Percentiles rank a stretch among this genome's conserved stretches.
These are phyloP conservation scores for Paraphoma sp. DNA, from an alignment of 2,329 filamentous ascomycete species.

Conservation along the genomic window DNA sequence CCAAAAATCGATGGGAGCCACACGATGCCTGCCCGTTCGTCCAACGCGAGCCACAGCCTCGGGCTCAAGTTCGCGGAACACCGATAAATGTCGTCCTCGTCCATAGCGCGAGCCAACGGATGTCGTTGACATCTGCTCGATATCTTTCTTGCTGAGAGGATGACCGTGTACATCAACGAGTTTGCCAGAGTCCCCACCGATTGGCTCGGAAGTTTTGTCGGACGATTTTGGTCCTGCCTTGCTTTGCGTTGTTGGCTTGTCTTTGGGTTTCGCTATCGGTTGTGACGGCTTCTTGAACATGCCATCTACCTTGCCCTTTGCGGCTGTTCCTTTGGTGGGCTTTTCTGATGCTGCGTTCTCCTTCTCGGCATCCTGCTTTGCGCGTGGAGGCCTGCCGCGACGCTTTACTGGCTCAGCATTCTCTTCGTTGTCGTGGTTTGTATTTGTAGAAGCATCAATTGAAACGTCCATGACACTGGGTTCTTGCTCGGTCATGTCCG, in stretches of 20 bases:
- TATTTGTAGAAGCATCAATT: constrained; percentile 16
- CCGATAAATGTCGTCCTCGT: constrained; percentile 43
- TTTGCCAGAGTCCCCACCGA: constrained; percentile 29
- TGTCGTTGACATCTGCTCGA: constrained; percentile 42
- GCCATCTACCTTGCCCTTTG: constrained; percentile 13
- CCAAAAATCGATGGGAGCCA: constrained; percentile 84
- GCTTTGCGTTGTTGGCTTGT: constrained; percentile 15
- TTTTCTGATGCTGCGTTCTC: constrained; percentile 14
- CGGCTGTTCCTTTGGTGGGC: constrained; percentile 10
- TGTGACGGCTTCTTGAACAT: constrained; percentile 9
- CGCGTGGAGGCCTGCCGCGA: constrained; percentile 34
- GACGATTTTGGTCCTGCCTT: constrained; percentile 11
- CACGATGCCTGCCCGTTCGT: constrained; percentile 79
- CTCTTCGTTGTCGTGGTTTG: constrained; percentile 33
- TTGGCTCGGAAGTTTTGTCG: constrained; percentile 6
- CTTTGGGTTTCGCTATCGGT: constrained; percentile 17
- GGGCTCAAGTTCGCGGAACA: constrained; percentile 43
- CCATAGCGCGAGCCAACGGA: constrained; percentile 40
- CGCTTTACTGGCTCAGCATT: constrained; percentile 26
- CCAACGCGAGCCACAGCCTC: constrained; percentile 33
- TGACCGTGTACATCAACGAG: constrained; percentile 41
- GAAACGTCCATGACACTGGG: constrained; percentile 32
- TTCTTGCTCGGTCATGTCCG: constrained; percentile 37
- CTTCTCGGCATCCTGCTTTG: constrained; percentile 18
- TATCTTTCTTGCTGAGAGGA: constrained; percentile 39